A percentile compares a stretch with the other conserved stretches of the same genome.
Evolutionary conservation across 306 rosid genomes (phyloP).

Genomic region (Sicyos baderoa): DNA sequence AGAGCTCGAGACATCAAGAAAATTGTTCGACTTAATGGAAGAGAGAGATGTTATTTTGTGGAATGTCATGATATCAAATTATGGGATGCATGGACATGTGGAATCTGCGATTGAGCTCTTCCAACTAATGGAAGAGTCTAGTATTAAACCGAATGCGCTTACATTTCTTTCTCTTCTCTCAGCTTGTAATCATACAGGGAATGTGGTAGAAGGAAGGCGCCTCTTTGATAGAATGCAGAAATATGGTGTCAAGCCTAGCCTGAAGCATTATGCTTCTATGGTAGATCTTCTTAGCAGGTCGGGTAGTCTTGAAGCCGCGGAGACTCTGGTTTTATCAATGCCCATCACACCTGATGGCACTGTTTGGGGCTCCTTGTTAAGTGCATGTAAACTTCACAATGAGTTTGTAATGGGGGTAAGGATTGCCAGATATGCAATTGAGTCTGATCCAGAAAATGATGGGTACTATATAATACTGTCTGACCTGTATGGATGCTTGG

Average conservation of each 20-base stretch:
- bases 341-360: conserved; percentile 63
- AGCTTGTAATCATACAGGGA: conserved; percentile 64
- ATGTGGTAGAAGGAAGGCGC: conserved; percentile 53
- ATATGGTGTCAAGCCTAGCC: conserved; percentile 39
- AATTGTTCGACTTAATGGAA: conserved; percentile 43
- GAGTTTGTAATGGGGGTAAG: conserved; percentile 54
- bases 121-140: conserved; percentile 48
- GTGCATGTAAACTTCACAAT: conserved; percentile 61
- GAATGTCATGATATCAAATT: conserved; percentile 47
- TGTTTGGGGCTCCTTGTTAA: conserved; percentile 68
- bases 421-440: conserved; percentile 50
- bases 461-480: conserved; percentile 57
- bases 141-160: conserved; percentile 48
- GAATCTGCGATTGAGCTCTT: conserved; percentile 51
- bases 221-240: conserved; percentile 46
- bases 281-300: conserved; percentile 74
- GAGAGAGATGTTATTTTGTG: conserved; percentile 42
- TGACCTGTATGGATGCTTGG: conserved; percentile 55
- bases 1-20: conserved; percentile 46
- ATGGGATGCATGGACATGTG: conserved; percentile 59
- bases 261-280: conserved; percentile 81
- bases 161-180: conserved; percentile 72
- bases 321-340: conserved; percentile 60
- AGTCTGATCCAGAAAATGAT: conserved; percentile 66
- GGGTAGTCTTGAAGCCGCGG: conserved; percentile 61